Evolutionary conservation across 805 yeast species (phyloP).

Genomic region (Yarrowia sp.): DNA sequence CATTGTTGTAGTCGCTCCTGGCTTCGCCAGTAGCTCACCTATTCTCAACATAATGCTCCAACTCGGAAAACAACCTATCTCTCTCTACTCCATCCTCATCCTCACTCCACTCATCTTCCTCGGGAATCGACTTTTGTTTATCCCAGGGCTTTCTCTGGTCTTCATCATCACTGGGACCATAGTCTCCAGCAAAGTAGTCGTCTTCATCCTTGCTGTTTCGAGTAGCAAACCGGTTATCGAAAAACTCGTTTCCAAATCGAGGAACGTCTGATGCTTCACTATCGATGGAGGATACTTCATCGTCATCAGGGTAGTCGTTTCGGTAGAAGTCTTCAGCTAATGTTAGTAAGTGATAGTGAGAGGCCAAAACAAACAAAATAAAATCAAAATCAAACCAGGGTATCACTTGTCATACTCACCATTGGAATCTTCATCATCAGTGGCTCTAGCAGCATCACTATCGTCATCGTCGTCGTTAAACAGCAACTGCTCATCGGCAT

Average conservation of each 20-base stretch:
- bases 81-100: conserved; percentile 39
- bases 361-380: too few species aligned
- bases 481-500: conserved; percentile 35
- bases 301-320: conserved; percentile 95
- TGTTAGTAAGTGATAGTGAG: not conserved
- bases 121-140: conserved; percentile 2
- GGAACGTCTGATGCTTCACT: conserved; percentile 40
- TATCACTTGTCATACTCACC: conserved; percentile 27
- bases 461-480: conserved; percentile 44
- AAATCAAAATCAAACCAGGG: not conserved
- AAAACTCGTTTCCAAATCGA: conserved; percentile 22
- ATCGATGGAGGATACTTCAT: conserved; percentile 50
- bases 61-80: conserved; percentile 5
- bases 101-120: conserved; percentile 29
- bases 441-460: conserved; percentile 31
- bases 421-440: conserved; percentile 45
- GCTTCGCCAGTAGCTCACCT: too few species aligned
- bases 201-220: not conserved
- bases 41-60: conserved; percentile 19
- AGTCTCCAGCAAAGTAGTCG: conserved; percentile 19
- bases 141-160: conserved; percentile 15
- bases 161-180: conserved; percentile 17
- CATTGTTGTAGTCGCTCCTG: too few species aligned
- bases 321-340: conserved; percentile 82
- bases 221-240: conserved; percentile 9